Percentiles rank a stretch among this genome's conserved stretches.
These are phyloP conservation scores for Aureoboletus auriporus DNA, from an alignment of 768 basidiomycete genomes.

Conservation along the genomic window DNA sequence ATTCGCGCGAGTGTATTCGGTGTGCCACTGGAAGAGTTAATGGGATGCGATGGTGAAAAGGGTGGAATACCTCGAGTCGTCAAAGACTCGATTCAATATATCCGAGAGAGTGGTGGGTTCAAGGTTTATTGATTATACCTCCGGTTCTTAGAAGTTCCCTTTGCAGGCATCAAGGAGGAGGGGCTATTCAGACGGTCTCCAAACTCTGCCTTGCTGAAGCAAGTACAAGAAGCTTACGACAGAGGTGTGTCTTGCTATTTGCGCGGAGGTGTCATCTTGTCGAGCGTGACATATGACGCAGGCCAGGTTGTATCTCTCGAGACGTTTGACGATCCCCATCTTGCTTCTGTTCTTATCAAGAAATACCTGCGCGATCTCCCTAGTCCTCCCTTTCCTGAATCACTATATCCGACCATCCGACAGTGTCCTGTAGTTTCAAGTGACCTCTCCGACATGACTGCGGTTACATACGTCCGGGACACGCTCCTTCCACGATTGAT, in stretches of 20 bases:
- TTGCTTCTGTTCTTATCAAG: conserved; percentile 83
- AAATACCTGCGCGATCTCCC: conserved; percentile 82
- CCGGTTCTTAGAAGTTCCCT: not conserved
- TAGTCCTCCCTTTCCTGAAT: conserved; percentile 72
- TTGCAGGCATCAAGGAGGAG: conserved; percentile 57
- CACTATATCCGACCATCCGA: conserved; percentile 57
- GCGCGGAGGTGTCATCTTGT: conserved; percentile 1
- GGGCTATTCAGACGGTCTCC: conserved; percentile 85
- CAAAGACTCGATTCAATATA: conserved; percentile 67
- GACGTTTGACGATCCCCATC: conserved; percentile 72
- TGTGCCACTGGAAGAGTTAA: conserved; percentile 75
- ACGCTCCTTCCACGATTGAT: conserved; percentile 62
- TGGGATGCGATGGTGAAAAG: conserved; percentile 82
- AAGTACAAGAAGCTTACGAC: conserved; percentile 83
- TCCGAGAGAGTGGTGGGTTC: conserved; percentile 52
- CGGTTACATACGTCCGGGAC: conserved; percentile 65
- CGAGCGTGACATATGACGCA: conserved; percentile 21
- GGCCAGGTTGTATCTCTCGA: conserved; percentile 76
- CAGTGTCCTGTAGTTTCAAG: conserved; percentile 60
- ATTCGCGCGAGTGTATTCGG: conserved; percentile 68
- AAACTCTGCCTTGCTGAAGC: conserved; percentile 59
- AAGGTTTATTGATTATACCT: not conserved
- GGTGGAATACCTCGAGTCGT: conserved; percentile 79
- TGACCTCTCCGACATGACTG: conserved; percentile 53
- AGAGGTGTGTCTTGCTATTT: conserved; percentile 43